Evolutionary conservation across 108 stramenopile genomes (phyloP), one percentile per base, ranked within the genome.

Genomic region (Nitzschia inconspicua): DNA sequence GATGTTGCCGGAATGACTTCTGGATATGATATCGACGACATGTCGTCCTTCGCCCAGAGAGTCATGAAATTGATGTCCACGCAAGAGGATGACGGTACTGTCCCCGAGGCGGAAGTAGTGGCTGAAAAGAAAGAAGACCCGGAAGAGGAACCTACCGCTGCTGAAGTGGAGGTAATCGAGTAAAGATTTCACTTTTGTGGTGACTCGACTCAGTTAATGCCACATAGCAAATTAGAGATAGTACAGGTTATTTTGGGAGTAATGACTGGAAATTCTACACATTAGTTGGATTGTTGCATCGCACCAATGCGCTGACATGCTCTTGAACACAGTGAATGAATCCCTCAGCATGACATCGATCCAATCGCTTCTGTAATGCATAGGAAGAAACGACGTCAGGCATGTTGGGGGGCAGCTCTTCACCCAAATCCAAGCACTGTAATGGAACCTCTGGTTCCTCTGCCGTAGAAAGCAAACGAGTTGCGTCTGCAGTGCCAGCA

Each of bases 1-100:
- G 97, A 97, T 70, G 93, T 97, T 29, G 97, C 98, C 4, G 86
- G 88, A 14, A 80, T 99, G 42, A 96, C 96, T 8, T 91, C 92
- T 57, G 98, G 98, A 14, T 99, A 98, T 69, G 89, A 91, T 41
- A 82, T 98, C 34, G 82, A 77, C 19, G 94, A 96, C 58, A 75
- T 95, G 22, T 70, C 61, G 20, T 80, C 77, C 41, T 96, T 97
- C 68, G 91, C 94, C 0, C 62, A 79, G 48, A 75, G 94, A 53
- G 92, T 98, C 35, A 84, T 95, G 70, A 71, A 62, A 26, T 51
- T 95, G 51, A 97, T 97, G 91, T 48, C 47, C 26, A 14, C 37
- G 14, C 34, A 47, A 8, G 40, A 10, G 3, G 48, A 4, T 20
- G 48, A 16, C 26, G 39, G 16, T 30, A 48, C 60, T 16, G 65